These are phyloP conservation scores for Oidium heveae DNA, from an alignment of 2,329 filamentous ascomycete genomes.

Conservation along the genomic window DNA sequence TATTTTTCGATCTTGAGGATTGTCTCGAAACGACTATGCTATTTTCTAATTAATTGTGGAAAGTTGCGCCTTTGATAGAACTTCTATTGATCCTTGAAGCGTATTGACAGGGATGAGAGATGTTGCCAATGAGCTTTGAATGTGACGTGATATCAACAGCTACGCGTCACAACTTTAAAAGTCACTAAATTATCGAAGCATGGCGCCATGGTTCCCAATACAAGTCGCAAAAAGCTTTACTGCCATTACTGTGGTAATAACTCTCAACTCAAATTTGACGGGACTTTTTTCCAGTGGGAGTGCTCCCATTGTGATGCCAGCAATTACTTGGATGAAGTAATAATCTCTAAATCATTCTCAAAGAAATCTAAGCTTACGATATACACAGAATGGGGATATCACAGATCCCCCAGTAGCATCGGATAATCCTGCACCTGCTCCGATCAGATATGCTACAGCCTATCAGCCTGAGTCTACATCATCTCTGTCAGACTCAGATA, in stretches of 20 bases:
- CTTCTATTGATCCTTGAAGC: too few relatives aligned
- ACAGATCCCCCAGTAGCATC: constrained; percentile 54
- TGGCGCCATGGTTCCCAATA: not conserved
- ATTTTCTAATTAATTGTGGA: too few relatives aligned
- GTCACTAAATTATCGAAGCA: too few relatives aligned
- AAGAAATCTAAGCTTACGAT: constrained; percentile 2
- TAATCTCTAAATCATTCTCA: constrained; percentile 6
- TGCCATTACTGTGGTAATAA: constrained; percentile 71
- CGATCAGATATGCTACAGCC: constrained; percentile 22
- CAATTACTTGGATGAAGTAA: constrained; percentile 72
- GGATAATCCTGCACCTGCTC: constrained; percentile 21
- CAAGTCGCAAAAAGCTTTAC: constrained; percentile 18
- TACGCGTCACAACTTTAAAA: too few relatives aligned
- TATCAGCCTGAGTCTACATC: constrained; percentile 12
- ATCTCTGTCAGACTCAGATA: constrained; percentile 12
- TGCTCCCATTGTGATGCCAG: constrained; percentile 61
- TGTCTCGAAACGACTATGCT: too few relatives aligned
- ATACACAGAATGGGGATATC: constrained; percentile 52
- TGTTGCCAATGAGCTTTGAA: too few relatives aligned
- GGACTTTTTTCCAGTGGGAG: constrained; percentile 36
- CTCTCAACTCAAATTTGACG: constrained; percentile 33
- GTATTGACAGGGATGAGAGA: too few relatives aligned
- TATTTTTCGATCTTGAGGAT: too few relatives aligned
- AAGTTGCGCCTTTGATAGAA: too few relatives aligned
- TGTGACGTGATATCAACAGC: too few relatives aligned